phyloP scores from a whole-genome alignment of 208 protist species.

The Leishmania arabica region DNA sequence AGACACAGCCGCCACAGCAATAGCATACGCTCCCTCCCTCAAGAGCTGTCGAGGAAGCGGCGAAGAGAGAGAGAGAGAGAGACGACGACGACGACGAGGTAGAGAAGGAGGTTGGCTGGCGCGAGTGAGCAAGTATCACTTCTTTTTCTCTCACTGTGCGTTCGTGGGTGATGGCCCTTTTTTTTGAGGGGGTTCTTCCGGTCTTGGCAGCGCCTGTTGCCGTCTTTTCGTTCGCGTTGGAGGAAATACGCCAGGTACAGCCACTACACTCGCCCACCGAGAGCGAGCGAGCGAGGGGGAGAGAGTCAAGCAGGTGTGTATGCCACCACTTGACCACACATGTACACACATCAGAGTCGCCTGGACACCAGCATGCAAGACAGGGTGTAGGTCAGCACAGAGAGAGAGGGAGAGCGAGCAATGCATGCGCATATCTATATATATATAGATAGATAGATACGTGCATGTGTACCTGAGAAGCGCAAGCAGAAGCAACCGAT shows the following conservation, averaged over 20 bases:
- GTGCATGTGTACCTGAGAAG: not conserved
- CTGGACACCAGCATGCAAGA: not conserved
- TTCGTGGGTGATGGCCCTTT: not conserved
- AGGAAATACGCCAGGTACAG: not conserved
- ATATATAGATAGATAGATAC: too few relatives aligned
- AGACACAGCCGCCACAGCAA: not conserved
- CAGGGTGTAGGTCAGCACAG: not conserved
- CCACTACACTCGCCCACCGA: not conserved
- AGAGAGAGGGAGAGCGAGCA: not conserved
- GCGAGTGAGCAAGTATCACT: not conserved
- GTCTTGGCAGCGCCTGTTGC: not conserved
- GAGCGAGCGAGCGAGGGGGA: too few relatives aligned
- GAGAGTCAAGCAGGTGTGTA: not conserved
- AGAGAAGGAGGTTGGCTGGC: not conserved
- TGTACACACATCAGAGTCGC: not conserved
- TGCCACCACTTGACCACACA: not conserved
- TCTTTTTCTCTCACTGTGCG: not conserved
- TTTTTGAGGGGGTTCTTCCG: too few relatives aligned
- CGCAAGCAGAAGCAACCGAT: conserved; percentile 11
- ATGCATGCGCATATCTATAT: not conserved
- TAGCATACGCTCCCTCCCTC: not conserved
- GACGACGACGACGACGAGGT: not conserved
- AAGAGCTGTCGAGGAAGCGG: not conserved
- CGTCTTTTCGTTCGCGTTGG: not conserved
- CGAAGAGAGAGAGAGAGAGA: not conserved